Evolutionary conservation across 176 grass and related monocot genomes (phyloP), one percentile per base, ranked within the genome.

Genomic region (Cocos nucifera): DNA sequence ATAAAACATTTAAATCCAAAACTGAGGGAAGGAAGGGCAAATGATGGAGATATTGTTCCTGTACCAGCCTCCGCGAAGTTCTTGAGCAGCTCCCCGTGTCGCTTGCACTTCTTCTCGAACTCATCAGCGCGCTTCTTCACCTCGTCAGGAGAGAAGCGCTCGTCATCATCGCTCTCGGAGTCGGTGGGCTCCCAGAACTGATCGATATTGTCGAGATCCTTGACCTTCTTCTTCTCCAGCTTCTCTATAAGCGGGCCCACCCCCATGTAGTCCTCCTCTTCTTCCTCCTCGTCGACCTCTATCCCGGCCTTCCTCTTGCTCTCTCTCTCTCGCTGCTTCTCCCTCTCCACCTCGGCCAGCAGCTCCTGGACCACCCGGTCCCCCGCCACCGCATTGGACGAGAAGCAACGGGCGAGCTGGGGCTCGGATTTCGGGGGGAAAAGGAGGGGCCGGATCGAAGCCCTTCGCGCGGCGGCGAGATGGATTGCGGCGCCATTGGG

Each of bases 111-210:
- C 80, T 76, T 85, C 0, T 90, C 84, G 49, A 91, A 91, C 73
- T 97, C 84, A 30, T 91, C 87, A 21, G 66, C 57, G 55, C 72
- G 87, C 22, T 39, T 82, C 65, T 78, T 52, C 53, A 88, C 65
- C 44, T 78, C 79, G 51, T 75, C 69, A 3, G 61, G 51, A 23
- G 65, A 70, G 80, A 76, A 97, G 50, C 92, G 79, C 58, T 97
- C 87, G 78, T 91, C 92, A 19, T 97, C 83, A 19, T 91, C 92
- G 61, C 72, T 85, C 54, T 91, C 92, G 57, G 87, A 82, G 76
- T 97, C 92, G 4, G 81, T 83, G 53, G 84, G 83, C 71, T 85
- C 84, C 92, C 81, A 83, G 65, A 76, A 85, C 25, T 75, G 66
- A 17, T 87, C 79, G 0, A 56, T 52, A 4, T 12, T 17, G 14